These are phyloP conservation scores for Micractinium conductrix DNA, from an alignment of 139 green algal genomes.

Conservation along the genomic window DNA sequence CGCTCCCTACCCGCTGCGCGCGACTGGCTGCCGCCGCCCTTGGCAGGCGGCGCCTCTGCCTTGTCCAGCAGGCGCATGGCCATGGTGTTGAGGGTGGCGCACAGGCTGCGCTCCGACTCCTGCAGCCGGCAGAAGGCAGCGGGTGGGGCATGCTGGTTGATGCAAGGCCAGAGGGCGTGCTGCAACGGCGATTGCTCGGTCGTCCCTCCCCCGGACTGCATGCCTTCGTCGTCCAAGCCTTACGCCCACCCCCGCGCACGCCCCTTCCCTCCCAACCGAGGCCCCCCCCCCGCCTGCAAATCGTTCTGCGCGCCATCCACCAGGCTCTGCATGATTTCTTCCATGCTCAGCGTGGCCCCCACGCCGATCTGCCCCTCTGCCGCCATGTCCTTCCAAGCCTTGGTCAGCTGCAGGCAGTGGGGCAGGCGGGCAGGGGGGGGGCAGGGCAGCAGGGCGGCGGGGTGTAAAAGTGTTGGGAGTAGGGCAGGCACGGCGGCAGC, in stretches of 20 bases:
- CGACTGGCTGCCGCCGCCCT: not conserved
- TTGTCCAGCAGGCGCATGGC: constrained; percentile 46
- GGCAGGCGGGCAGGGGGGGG: not conserved
- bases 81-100: constrained; percentile 66
- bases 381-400: constrained; percentile 49
- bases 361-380: constrained; percentile 53
- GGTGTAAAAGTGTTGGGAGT: not conserved
- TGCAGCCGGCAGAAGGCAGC: constrained; percentile 49
- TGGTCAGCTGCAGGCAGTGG: constrained; percentile 66
- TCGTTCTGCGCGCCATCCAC: constrained; percentile 57
- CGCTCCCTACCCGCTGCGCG: not conserved
- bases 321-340: constrained; percentile 69
- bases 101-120: constrained; percentile 70
- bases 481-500: not conserved
- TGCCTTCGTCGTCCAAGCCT: no score
- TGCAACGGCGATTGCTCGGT: no score
- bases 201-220: no score
- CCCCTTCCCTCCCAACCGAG: no score
- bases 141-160: no score
- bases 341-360: constrained; percentile 55
- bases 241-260: no score
- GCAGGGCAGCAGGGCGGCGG: not conserved
- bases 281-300: constrained; percentile 33
- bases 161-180: no score
- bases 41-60: not conserved